phyloP scores from a whole-genome alignment of 257 asterid species.

The Nicotiana benthamiana region DNA sequence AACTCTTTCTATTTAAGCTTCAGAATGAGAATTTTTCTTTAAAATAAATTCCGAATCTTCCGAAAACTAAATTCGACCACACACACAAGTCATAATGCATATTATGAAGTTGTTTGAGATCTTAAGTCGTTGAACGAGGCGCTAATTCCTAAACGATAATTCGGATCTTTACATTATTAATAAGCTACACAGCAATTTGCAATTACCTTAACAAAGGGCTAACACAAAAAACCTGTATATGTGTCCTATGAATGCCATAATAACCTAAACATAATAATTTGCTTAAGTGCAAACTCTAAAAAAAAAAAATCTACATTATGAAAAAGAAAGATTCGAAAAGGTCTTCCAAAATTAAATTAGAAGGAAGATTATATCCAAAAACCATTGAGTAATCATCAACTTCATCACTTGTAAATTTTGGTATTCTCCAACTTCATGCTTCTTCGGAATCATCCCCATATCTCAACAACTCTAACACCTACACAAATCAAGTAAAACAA shows the following conservation, averaged over 20 bases:
- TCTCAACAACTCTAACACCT: conserved; percentile 57
- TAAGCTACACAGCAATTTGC: no score
- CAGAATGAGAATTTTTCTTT: no score
- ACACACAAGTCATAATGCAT: no score
- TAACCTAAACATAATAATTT: not conserved
- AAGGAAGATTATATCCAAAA: conserved; percentile 65
- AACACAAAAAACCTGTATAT: not conserved
- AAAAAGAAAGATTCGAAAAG: conserved; percentile 18
- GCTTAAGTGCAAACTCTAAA: not conserved
- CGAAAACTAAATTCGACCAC: no score
- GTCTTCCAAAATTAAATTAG: conserved; percentile 52
- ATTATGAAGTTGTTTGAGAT: no score
- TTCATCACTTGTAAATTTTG: conserved; percentile 74
- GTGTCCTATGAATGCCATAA: not conserved
- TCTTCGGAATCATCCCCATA: conserved; percentile 35
- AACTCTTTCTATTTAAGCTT: no score
- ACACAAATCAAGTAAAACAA: not conserved
- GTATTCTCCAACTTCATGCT: conserved; percentile 52
- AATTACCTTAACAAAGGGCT: not conserved
- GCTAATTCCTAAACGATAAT: no score
- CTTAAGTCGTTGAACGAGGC: no score
- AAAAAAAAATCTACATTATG: not conserved
- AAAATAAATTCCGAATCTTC: no score
- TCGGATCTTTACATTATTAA: no score
- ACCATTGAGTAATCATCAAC: conserved; percentile 74